Evolutionary conservation across 306 rosid genomes (phyloP).

Genomic region (Glycine soja): DNA sequence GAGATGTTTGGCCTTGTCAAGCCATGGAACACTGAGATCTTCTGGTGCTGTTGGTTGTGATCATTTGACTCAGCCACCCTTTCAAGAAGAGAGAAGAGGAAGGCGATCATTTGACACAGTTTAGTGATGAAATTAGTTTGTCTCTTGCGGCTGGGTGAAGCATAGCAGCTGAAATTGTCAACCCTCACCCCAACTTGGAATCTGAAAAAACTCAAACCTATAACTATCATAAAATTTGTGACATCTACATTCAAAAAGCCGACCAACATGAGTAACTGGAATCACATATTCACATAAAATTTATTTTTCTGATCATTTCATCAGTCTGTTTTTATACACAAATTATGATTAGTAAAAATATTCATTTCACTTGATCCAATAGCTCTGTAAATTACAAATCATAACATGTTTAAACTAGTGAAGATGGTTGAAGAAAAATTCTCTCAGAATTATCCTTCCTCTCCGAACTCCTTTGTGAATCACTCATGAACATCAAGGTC

Average conservation of each 20-base stretch:
- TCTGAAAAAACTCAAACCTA: too few species aligned
- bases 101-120: too few species aligned
- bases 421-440: conserved; percentile 53
- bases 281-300: conserved; percentile 24
- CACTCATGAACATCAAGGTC: too few species aligned
- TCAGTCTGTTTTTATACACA: conserved; percentile 60
- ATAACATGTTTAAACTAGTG: conserved; percentile 42
- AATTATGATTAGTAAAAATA: conserved; percentile 57
- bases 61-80: conserved; percentile 76
- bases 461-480: too few species aligned
- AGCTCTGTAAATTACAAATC: conserved; percentile 54
- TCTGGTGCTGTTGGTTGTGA: conserved; percentile 58
- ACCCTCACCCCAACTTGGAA: too few species aligned
- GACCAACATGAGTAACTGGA: conserved; percentile 24
- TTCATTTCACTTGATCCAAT: conserved; percentile 62
- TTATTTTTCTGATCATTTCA: conserved; percentile 50
- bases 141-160: not conserved
- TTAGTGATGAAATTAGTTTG: conserved; percentile 2
- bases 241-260: too few species aligned
- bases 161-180: conserved; percentile 7
- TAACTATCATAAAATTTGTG: too few species aligned
- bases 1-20: conserved; percentile 76
- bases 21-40: conserved; percentile 86
- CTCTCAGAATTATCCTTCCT: too few species aligned
- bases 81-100: conserved; percentile 82